Evolutionary conservation across 1,139 yeast genomes (phyloP), one percentile per base, ranked within the genome.

Genomic region (Meyerozyma guilliermondii): DNA sequence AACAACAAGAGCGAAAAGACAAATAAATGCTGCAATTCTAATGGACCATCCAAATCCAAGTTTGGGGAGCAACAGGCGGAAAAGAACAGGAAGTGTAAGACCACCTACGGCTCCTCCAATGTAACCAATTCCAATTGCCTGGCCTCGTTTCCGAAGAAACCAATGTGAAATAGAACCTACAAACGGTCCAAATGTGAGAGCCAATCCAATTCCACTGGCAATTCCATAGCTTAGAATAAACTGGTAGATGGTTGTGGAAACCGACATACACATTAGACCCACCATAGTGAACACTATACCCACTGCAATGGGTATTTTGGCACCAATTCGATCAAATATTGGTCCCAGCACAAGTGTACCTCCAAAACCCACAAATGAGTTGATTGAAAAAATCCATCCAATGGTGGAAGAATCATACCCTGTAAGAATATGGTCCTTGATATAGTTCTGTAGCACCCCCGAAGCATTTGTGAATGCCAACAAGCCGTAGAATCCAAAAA

Each of bases 361-460:
- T 2, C 64, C 66, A 48, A 65, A 65, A 27, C 58, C 56, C 39
- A 60, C 46, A 43, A 63, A 63, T 35, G 60, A 58, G 46, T 60
- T 61, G 22, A 62, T 46, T 5, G 67, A 61, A 48, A 65, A 65
- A 9, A 65, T 63, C 70, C 69, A 65, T 3, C 63, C 66, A 1
- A 64, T 52, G 3, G 60, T 51, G 9, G 66, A 56, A 5, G 57
- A 49, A 1, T 55, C 44, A 6, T 50, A 48, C 28, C 49, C 44
- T 4, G 49, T 43, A 10, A 64, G 46, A 11, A 58, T 49, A 39
- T 53, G 44, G 2, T 53, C 48, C 13, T 48, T 40, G 3, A 65
- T 46, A 43, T 63, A 63, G 35, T 53, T 53, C 44, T 62, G 62
- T 7, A 61, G 42, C 6, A 62, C 66, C 3, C 69, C 69, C 13